Evolutionary conservation across 2,329 filamentous ascomycete genomes (phyloP), one percentile per base, ranked within the genome.

Genomic region (Massarina eburnea): DNA sequence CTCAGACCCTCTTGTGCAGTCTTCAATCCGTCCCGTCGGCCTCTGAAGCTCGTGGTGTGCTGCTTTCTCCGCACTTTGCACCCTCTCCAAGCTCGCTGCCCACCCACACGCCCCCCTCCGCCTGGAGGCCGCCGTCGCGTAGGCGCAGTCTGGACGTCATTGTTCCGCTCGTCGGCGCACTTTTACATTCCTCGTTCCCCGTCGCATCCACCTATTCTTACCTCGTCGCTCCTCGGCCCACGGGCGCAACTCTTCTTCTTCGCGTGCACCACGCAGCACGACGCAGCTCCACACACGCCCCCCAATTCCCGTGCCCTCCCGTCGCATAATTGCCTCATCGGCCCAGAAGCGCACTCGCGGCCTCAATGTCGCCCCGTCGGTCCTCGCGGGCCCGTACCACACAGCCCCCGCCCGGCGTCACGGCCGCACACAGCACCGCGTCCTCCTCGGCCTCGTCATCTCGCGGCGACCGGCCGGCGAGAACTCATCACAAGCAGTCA

Each of bases 371-470:
- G 68, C 89, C 88, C 70, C 87, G 92, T 75, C 89, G 92, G 71
- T 96, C 91, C 66, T 94, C 91, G 73, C 86, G 92, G 80, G 90
- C 90, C 77, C 88, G 89, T 74, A 83, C 81, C 68, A 84, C 84
- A 61, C 88, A 91, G 76, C 81, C 81, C 62, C 75, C 78, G 52
- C 77, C 80, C 62, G 81, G 85, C 64, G 82, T 58, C 46, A 83
- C 73, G 83, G 86, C 61, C 29, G 85, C 89, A 61, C 85, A 89
- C 61, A 89, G 88, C 53, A 90, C 88, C 52, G 84, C 86, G 40
- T 84, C 89, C 33, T 91, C 86, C 64, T 81, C 79, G 17, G 74
- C 74, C 57, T 85, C 88, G 33, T 91, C 89, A 51, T 81, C 80
- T 59, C 88, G 89, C 64, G 80, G 79, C 49, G 90, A 95, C 60